phyloP scores from a whole-genome alignment of 202 grass and related monocot species.

The Panicum virgatum region DNA sequence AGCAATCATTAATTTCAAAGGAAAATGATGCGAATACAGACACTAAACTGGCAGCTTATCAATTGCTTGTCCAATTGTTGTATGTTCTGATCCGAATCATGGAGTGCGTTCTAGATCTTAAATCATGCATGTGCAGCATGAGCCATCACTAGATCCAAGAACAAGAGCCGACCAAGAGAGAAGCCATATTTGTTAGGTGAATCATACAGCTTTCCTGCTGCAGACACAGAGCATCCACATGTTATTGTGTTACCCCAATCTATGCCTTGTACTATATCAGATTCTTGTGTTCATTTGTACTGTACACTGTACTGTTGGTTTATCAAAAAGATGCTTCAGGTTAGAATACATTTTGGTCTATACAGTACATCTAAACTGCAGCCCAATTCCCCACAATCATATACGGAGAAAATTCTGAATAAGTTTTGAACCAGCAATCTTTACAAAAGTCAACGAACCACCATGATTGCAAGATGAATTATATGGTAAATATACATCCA shows the following conservation, averaged over 20 bases:
- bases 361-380: background rate
- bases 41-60: background rate
- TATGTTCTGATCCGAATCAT: background rate
- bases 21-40: background rate
- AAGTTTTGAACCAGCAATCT: background rate
- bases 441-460: background rate
- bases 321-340: background rate
- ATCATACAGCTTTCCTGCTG: background rate
- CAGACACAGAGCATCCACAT: background rate
- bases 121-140: background rate
- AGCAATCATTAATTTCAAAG: background rate
- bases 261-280: background rate
- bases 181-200: slow-evolving; percentile 1
- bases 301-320: background rate
- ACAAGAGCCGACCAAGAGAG: background rate
- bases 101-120: background rate
- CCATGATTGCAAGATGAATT: background rate
- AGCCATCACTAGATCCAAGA: background rate
- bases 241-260: background rate
- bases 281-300: background rate
- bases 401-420: background rate
- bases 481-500: background rate
- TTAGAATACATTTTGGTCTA: background rate
- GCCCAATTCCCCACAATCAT: too few species aligned
- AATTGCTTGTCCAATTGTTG: background rate